Percentiles rank a stretch among this genome's conserved stretches.
These are phyloP conservation scores for Thermochaetoides dissita DNA, from an alignment of 2,329 filamentous ascomycete genomes.

Conservation along the genomic window DNA sequence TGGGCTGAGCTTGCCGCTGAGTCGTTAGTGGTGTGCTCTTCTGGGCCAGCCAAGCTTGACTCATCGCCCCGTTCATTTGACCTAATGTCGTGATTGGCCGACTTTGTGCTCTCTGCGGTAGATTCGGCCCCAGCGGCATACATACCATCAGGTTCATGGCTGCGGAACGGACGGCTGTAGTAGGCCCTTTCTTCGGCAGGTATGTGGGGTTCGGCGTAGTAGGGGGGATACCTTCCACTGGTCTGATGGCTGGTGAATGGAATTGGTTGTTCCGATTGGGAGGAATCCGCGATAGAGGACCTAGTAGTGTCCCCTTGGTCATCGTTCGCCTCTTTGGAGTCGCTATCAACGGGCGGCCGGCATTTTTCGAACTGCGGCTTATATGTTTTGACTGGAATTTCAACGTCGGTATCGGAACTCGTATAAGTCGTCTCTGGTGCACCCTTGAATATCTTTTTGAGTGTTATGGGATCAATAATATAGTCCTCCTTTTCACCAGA, in stretches of 20 bases:
- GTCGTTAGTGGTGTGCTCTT: too few species aligned
- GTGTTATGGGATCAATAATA: slow-evolving; percentile 46
- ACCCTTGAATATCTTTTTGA: slow-evolving; percentile 29
- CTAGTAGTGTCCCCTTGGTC: too few species aligned
- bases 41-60: too few species aligned
- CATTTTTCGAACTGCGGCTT: slow-evolving; percentile 14
- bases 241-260: slow-evolving; percentile 19
- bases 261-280: background rate
- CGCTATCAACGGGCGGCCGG: too few species aligned
- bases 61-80: too few species aligned
- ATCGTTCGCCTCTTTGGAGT: too few species aligned
- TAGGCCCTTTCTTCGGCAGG: slow-evolving; percentile 15
- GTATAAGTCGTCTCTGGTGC: too few species aligned
- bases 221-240: slow-evolving; percentile 9
- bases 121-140: slow-evolving; percentile 12
- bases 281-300: too few species aligned
- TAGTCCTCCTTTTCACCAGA: slow-evolving; percentile 19
- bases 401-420: too few species aligned
- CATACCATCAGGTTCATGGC: slow-evolving; percentile 26
- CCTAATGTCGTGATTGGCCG: background rate
- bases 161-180: slow-evolving; percentile 10
- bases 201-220: slow-evolving; percentile 10
- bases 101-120: background rate
- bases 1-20: too few species aligned
- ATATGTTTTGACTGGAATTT: slow-evolving; percentile 20